Base-by-base conservation (phyloP, 805 yeast species). In the Kluyveromyces siamensis region DNA sequence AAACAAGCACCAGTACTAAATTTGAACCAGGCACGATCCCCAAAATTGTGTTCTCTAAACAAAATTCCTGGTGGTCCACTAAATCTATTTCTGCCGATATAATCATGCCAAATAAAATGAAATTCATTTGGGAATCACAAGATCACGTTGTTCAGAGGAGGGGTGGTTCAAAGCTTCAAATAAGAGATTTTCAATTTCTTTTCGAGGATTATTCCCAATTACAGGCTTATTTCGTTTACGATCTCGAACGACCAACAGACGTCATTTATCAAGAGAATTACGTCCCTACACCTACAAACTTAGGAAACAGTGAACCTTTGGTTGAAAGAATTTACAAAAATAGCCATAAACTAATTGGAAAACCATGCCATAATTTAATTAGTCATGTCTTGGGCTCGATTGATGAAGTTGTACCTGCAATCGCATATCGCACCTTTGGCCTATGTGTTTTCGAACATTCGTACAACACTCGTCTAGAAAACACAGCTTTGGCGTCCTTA, bases 371-470 rank as follows among this genome's bases (percentile, higher is more conserved):
- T 33, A 33, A 37, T 5, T 43, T 43, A 14, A 33, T 43, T 8
- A 16, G 27, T 21, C 45, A 35, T 33, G 27, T 43, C 4, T 43
- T 43, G 36, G 47, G 50, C 30, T 17, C 6, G 16, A 45, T n/a
- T 13, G 72, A n/a, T 2, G 70, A 70, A 3, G 66, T 76, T 3
- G 61, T 83, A 21, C 75, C 71, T 41, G 76, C 85, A 1, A 75
- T 87, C 43, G 95, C 88, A 0, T 63, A 68, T 37, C 80, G 84
- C 55, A 75, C 86, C 0, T 86, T 71, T 62, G 98, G 98, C 38
- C 83, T 56, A 2, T 51, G 62, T 13, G 42, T 66, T 14, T 48
- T 63, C 76, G n/a, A 73, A 77, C 19, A 73, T 84, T 52, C 89
- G 82, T 57, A 65, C 16, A 74, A 72, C 50, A 74, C 73, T 58